Percentiles rank a stretch among this genome's conserved stretches.
These are phyloP conservation scores for Dendrobium catenatum DNA, from an alignment of 106 monocot genomes.

Conservation along the genomic window DNA sequence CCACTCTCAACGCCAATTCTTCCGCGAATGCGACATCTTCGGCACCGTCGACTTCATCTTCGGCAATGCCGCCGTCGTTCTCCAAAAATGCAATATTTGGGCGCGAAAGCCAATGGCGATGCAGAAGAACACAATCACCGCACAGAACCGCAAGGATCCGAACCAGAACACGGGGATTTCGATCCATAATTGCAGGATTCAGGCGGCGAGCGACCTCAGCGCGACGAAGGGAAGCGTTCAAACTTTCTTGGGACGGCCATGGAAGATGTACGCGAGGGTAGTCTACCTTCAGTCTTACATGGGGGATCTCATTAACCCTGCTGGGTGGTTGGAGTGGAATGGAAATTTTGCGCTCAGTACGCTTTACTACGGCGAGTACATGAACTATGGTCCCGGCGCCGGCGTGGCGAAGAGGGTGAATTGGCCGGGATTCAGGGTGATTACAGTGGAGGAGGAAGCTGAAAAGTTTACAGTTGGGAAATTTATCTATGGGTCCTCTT, in stretches of 20 bases:
- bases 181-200: conserved; percentile 50
- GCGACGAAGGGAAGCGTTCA: conserved; percentile 9
- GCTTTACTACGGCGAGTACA: conserved; percentile 60
- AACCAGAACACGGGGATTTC: conserved; percentile 83
- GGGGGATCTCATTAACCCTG: conserved; percentile 32
- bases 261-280: conserved; percentile 51
- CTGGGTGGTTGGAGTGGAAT: conserved; percentile 50
- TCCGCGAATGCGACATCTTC: conserved; percentile 73
- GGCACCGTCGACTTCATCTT: conserved; percentile 96
- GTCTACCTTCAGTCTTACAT: conserved; percentile 42
- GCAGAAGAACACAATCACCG: conserved; percentile 75
- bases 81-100: conserved; percentile 76
- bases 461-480: conserved; percentile 35
- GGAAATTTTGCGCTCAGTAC: conserved; percentile 32
- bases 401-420: conserved; percentile 27
- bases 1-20: conserved; percentile 84
- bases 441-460: conserved; percentile 29
- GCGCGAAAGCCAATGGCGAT: conserved; percentile 42
- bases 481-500: conserved; percentile 40
- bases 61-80: conserved; percentile 83
- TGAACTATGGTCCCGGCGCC: conserved; percentile 48
- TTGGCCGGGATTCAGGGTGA: conserved; percentile 43
- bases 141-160: conserved; percentile 69
- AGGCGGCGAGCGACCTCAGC: conserved; percentile 25
- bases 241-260: conserved; percentile 68